phyloP scores from a whole-genome alignment of 495 filamentous ascomycete genomes.

The Penicillium canescens region DNA sequence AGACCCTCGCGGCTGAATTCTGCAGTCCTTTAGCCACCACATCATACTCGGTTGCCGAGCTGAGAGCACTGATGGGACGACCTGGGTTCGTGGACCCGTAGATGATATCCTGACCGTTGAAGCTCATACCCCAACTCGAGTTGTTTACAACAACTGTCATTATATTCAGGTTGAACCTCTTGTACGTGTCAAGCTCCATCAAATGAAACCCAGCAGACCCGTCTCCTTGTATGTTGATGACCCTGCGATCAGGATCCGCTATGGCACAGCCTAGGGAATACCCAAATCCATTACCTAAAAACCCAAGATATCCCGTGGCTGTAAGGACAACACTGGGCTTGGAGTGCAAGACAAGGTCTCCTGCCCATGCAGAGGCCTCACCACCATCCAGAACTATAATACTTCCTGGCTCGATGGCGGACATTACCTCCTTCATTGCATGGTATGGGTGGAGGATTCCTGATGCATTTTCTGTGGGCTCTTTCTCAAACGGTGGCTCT shows the following conservation, averaged over 20 bases:
- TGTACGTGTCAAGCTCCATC: slow-evolving; percentile 33
- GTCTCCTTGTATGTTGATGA: slow-evolving; percentile 29
- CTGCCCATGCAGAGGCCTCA: slow-evolving; percentile 22
- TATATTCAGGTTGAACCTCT: slow-evolving; percentile 22
- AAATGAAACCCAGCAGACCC: slow-evolving; percentile 30
- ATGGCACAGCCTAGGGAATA: slow-evolving; percentile 26
- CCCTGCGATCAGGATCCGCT: slow-evolving; percentile 20
- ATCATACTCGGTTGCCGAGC: slow-evolving; percentile 23
- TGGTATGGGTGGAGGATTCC: slow-evolving; percentile 29
- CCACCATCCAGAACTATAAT: slow-evolving; percentile 31
- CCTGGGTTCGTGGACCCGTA: slow-evolving; percentile 16
- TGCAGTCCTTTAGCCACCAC: slow-evolving; percentile 24
- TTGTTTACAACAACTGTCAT: slow-evolving; percentile 32
- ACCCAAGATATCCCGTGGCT: slow-evolving; percentile 25
- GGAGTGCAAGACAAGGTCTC: slow-evolving; percentile 9
- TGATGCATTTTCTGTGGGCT: slow-evolving; percentile 10
- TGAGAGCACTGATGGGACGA: slow-evolving; percentile 22
- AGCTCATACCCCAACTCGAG: slow-evolving; percentile 30
- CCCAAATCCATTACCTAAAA: slow-evolving; percentile 29
- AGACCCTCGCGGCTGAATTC: slow-evolving; percentile 16
- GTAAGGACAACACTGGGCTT: slow-evolving; percentile 18
- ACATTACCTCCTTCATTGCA: slow-evolving; percentile 22
- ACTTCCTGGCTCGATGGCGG: slow-evolving; percentile 20
- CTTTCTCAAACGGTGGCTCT: slow-evolving; percentile 19
- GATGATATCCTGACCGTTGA: slow-evolving; percentile 28